Evolutionary conservation across 208 protist genomes (phyloP).

Genomic region (Angomonas ambiguus): DNA sequence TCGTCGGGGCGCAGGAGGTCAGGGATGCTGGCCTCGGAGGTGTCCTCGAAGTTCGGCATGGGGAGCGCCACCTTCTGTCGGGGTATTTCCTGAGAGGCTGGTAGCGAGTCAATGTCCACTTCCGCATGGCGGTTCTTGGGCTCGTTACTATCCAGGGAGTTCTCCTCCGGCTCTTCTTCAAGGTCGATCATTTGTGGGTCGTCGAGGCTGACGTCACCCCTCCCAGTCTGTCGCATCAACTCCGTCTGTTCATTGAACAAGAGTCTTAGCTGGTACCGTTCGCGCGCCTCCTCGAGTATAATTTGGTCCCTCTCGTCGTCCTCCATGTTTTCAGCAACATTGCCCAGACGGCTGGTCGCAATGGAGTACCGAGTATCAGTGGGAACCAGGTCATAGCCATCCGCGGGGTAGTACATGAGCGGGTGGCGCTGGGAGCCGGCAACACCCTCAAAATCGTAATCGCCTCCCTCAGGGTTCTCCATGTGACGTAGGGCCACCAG

Average conservation of each 20-base stretch:
- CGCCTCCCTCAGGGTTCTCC: conserved; percentile 13
- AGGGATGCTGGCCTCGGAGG: not conserved
- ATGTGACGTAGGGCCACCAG: conserved; percentile 26
- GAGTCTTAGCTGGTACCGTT: conserved; percentile 57
- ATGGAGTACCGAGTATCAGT: conserved; percentile 5
- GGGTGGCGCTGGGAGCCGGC: conserved; percentile 23
- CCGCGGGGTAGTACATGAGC: conserved; percentile 28
- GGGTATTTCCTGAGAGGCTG: not conserved
- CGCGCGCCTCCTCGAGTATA: conserved; percentile 57
- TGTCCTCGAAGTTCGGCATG: not conserved
- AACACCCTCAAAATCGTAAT: conserved; percentile 16
- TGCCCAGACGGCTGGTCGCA: not conserved
- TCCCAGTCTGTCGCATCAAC: conserved; percentile 29
- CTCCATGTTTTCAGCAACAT: conserved; percentile 38
- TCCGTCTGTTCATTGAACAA: conserved; percentile 38
- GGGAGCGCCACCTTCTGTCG: not conserved
- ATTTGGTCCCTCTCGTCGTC: conserved; percentile 55
- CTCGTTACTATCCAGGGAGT: too few species aligned
- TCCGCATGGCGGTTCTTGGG: too few species aligned
- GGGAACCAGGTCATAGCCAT: not conserved
- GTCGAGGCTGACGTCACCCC: conserved; percentile 33
- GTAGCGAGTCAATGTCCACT: too few species aligned
- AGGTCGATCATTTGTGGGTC: not conserved
- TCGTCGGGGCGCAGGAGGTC: conserved; percentile 13
- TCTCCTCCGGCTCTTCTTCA: conserved; percentile 10